Base-by-base conservation (phyloP, 1,284 basidiomycete genomes). In the Rhodotorula sp. region DNA sequence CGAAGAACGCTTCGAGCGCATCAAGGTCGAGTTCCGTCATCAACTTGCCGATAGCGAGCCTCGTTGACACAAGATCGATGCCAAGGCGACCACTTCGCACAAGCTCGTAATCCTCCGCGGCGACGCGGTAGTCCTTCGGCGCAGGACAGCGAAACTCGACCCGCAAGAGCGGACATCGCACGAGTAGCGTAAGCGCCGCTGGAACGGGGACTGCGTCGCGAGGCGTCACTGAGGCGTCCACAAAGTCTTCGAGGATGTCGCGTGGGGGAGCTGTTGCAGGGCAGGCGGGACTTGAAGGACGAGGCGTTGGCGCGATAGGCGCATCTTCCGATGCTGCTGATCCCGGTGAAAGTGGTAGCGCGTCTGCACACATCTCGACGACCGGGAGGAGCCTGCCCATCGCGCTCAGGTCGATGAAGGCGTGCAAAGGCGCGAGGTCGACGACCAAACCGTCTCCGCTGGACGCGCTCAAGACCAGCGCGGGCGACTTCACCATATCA, bases 361-460 rank as follows among this genome's bases (percentile, higher is more conserved):
- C n/a, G 74, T 66, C 34, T 75, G 80, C 4, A 69, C 80, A 65
- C 49, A 77, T 76, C 57, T 78, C 64, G 75, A 83, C 63, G 74
- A 82, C 63, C 79, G 82, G 74, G 82, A 81, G 58, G 80, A 81
- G 74, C 15, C 60, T 36, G 6, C 17, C 36, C 6, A 46, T 13
- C 10, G 39, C 39, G 77, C 83, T 85, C n/a, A 91, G 81, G 78
- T 94, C 91, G 44, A 90, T 66, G 77, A 91, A 91, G 20, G 90
- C 55, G 76, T 92, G 91, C 10, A 92, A 75, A 2, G 90, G 87
- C 2, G 83, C 81, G 9, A 89, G 66, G 27, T 81, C 77, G 53
- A 86, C 19, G 27, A 30, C 11, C 24, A 36, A 5, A 27, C 59
- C 4, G 27, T 32, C 9, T 13, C 53, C 2, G 6, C 34, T 44